Evolutionary conservation across 257 asterid genomes (phyloP), one percentile per base, ranked within the genome.

Genomic region (Fraxinus americana): DNA sequence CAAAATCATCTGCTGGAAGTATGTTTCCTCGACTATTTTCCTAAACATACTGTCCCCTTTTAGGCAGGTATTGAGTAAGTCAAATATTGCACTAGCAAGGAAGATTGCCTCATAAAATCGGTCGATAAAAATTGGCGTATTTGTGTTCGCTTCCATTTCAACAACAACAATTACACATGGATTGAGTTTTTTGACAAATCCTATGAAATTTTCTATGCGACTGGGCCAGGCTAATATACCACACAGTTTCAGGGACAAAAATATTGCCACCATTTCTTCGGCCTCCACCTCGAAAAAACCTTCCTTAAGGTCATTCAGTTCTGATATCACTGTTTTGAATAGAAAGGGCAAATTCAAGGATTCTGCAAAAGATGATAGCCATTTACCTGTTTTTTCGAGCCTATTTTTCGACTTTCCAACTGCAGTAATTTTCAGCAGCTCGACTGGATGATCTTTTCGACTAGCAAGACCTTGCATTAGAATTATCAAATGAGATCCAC

Each of bases 391-490:
- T 25, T 66, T 84, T 66, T 85, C 86, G 63, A 80, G 73, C 66
- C 23, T 23, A 36, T 78, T 66, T 61, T 69, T 74, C 1, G 77
- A 77, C 9, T 82, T 71, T 72, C 88, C 85, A 16, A 87, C 86
- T 0, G 84, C 85, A 4, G 87, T 85, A 57, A 89, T 86, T 82
- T 82, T 88, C 75, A 91, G 87, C 71, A 48, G 79, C 75, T 82
- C 70, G 45, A 86, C 54, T 7, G 80, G 79, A 38, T 17, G 61
- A 16, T 77, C 69, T 19, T 65, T 23, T 16, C 79, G 45, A 16
- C 59, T 78, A 5, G 85, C 82, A 7, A 83, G 79, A 79, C 83
- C 88, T 63, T 88, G 82, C 86, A 88, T 82, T 54, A 88, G 17
- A 21, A 86, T 17, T 16, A 86, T 74, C 91, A 87, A 86, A 19